A percentile compares a stretch with the other conserved stretches of the same genome.
These are phyloP conservation scores for Penicillium soppii DNA, from an alignment of 495 filamentous ascomycete genomes.

Conservation along the genomic window DNA sequence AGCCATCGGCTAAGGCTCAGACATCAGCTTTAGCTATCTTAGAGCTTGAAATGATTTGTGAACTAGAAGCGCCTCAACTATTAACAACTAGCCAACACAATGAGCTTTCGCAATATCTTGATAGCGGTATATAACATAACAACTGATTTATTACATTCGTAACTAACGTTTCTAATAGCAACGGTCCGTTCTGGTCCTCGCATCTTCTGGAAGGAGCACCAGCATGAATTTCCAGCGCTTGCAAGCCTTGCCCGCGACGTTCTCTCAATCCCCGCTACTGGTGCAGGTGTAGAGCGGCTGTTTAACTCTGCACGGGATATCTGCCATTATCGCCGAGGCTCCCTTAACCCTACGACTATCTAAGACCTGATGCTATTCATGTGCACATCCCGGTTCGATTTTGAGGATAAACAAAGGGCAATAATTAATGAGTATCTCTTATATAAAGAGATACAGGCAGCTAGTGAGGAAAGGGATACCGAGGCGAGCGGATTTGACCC, in stretches of 20 bases:
- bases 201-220: constrained; percentile 4
- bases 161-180: not conserved
- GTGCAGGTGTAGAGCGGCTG: constrained; percentile 11
- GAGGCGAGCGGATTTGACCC: no score
- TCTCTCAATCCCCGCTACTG: constrained; percentile 7
- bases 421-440: no score
- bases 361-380: constrained; percentile 8
- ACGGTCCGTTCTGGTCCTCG: not conserved
- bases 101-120: constrained; percentile 8
- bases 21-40: no score
- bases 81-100: not conserved
- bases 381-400: not conserved
- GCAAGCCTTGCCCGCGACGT: constrained; percentile 5
- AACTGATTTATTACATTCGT: not conserved
- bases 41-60: no score
- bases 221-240: constrained; percentile 1
- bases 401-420: no score
- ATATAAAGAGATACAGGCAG: no score
- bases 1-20: no score
- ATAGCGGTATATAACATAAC: constrained; percentile 5
- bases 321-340: constrained; percentile 13
- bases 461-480: no score
- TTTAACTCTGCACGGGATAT: constrained; percentile 19
- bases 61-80: not conserved
- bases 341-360: constrained; percentile 1